These are phyloP conservation scores for Zhuliangozyma parablackwelliae DNA, from an alignment of 1,139 yeast genomes.

Conservation along the genomic window DNA sequence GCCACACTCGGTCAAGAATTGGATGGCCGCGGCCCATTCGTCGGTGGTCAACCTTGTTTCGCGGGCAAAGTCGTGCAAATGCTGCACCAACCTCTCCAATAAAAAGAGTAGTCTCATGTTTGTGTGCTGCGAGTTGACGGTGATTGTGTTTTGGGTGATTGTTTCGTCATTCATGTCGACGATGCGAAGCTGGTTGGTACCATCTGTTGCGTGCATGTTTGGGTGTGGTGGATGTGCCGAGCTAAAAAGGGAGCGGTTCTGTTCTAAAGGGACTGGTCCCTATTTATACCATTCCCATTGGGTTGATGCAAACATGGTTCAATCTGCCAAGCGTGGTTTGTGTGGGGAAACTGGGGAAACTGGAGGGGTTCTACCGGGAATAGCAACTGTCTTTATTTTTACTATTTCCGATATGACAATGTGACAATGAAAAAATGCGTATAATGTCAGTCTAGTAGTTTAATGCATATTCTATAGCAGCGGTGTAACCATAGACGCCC, in stretches of 20 bases:
- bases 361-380: too few species aligned
- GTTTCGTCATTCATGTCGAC: constrained; percentile 25
- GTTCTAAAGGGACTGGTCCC: too few species aligned
- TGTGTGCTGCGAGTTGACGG: constrained; percentile 21
- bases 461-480: constrained; percentile 44
- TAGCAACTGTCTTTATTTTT: too few species aligned
- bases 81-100: constrained; percentile 22
- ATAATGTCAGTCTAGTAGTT: constrained; percentile 20
- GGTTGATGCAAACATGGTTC: too few species aligned
- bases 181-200: constrained; percentile 3
- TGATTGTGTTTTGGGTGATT: constrained; percentile 23
- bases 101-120: constrained; percentile 21
- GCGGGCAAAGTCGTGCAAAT: constrained; percentile 29
- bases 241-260: too few species aligned
- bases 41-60: constrained; percentile 28
- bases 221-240: background rate
- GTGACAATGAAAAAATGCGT: too few species aligned
- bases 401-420: too few species aligned
- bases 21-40: constrained; percentile 27
- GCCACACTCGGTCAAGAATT: constrained; percentile 25
- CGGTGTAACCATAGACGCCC: constrained; percentile 48
- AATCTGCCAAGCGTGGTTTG: too few species aligned
- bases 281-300: too few species aligned
- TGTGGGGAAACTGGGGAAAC: too few species aligned
- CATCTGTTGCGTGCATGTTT: background rate